Evolutionary conservation across 495 filamentous ascomycete genomes (phyloP).

Genomic region (Elasticomyces elasticus): DNA sequence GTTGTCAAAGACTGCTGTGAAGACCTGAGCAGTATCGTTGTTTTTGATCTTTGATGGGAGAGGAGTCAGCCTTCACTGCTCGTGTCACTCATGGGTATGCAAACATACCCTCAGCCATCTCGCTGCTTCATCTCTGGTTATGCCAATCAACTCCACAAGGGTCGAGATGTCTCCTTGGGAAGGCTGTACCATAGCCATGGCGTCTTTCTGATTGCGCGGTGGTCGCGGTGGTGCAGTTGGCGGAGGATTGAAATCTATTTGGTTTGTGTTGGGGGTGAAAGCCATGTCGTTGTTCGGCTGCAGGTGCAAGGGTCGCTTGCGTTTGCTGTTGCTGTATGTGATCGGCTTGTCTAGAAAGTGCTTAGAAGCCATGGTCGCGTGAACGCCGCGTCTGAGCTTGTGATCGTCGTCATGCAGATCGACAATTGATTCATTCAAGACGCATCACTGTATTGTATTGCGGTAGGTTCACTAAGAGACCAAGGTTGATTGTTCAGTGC

Average conservation of each 20-base stretch:
- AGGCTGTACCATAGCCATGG: constrained; percentile 4
- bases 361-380: too few relatives aligned
- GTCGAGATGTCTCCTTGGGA: constrained; percentile 3
- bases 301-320: neutral
- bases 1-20: constrained; percentile 10
- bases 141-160: constrained; percentile 6
- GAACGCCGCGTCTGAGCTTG: too few relatives aligned
- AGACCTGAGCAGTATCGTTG: constrained; percentile 6
- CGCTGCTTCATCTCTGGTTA: neutral
- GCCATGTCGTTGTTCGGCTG: neutral
- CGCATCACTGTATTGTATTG: too few relatives aligned
- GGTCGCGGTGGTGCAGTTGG: constrained; percentile 3
- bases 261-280: neutral
- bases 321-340: neutral
- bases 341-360: neutral
- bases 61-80: neutral
- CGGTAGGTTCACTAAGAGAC: too few relatives aligned
- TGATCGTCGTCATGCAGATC: too few relatives aligned
- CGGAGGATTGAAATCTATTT: neutral
- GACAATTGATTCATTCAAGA: too few relatives aligned
- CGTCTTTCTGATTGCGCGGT: constrained; percentile 8
- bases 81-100: neutral
- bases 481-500: too few relatives aligned
- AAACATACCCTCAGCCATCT: constrained; percentile 7
- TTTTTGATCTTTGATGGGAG: constrained; percentile 2